A percentile compares a stretch with the other conserved stretches of the same genome.
These are phyloP conservation scores for Trichophyton rubrum DNA, from an alignment of 2,329 filamentous ascomycete genomes.

Conservation along the genomic window DNA sequence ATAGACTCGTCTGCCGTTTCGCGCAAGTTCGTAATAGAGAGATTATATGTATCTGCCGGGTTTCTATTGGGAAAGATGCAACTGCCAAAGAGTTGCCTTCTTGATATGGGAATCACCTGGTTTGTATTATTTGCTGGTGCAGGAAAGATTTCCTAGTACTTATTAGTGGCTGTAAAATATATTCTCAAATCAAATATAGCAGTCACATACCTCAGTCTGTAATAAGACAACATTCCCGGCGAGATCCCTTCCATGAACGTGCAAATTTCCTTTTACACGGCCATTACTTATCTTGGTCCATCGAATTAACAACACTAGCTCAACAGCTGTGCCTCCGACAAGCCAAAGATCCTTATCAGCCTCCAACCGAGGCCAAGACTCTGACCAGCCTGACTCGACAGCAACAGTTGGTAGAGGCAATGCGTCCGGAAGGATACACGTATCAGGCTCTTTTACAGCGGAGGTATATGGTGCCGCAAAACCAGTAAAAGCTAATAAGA, in stretches of 20 bases:
- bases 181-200: too few relatives aligned
- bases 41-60: too few relatives aligned
- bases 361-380: conserved; percentile 7
- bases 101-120: too few relatives aligned
- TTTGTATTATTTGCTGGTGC: not conserved
- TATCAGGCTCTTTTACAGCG: conserved; percentile 9
- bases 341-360: conserved; percentile 8
- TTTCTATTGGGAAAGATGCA: too few relatives aligned
- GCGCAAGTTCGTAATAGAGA: too few relatives aligned
- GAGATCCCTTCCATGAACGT: conserved; percentile 2
- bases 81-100: too few relatives aligned
- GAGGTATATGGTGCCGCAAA: conserved; percentile 3
- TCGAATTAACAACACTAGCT: conserved; percentile 8
- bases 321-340: conserved; percentile 4
- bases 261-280: conserved; percentile 2
- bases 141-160: too few relatives aligned
- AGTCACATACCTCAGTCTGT: not conserved
- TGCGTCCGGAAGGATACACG: conserved; percentile 2
- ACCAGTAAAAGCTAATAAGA: conserved; percentile 2
- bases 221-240: not conserved
- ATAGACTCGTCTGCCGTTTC: too few relatives aligned
- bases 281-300: conserved; percentile 7
- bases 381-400: conserved; percentile 8
- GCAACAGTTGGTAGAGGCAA: conserved; percentile 7
- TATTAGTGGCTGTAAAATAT: too few relatives aligned